Conservation (phyloP, 768 basidiomycete genomes). For the Macrolepiota fuliginosa region DNA sequence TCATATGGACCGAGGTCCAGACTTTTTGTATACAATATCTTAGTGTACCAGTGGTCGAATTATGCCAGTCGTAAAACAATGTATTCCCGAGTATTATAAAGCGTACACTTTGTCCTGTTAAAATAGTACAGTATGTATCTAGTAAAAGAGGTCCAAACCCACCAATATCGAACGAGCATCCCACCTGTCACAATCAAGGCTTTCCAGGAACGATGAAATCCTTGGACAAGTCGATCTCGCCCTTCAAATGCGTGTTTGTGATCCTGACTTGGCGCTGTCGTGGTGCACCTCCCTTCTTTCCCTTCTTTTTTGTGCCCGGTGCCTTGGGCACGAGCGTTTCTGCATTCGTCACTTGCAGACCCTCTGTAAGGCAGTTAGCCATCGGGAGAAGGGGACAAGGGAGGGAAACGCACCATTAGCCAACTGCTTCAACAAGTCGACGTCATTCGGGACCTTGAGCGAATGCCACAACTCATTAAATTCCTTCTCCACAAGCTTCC, state of each 20-base stretch:
- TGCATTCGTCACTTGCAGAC: constrained; percentile 75
- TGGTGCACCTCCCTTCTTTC: constrained; percentile 73
- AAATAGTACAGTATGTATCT: too few relatives aligned
- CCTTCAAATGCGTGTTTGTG: constrained; percentile 86
- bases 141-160: too few relatives aligned
- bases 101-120: too few relatives aligned
- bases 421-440: constrained; percentile 76
- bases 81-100: too few relatives aligned
- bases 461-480: constrained; percentile 87
- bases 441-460: constrained; percentile 81
- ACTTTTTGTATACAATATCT: too few relatives aligned
- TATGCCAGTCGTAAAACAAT: too few relatives aligned
- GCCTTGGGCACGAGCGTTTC: constrained; percentile 55
- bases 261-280: constrained; percentile 77
- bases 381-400: background rate
- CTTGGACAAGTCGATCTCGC: constrained; percentile 79
- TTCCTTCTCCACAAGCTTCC: constrained; percentile 79
- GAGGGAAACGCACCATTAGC: constrained; percentile 50
- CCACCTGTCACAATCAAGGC: too few relatives aligned
- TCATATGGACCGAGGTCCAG: too few relatives aligned
- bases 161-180: too few relatives aligned
- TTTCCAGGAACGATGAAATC: constrained; percentile 54
- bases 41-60: too few relatives aligned
- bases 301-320: constrained; percentile 69
- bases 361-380: constrained; percentile 46